These are phyloP conservation scores for Talaromyces amestolkiae DNA, from an alignment of 2,329 filamentous ascomycete genomes.

Conservation along the genomic window DNA sequence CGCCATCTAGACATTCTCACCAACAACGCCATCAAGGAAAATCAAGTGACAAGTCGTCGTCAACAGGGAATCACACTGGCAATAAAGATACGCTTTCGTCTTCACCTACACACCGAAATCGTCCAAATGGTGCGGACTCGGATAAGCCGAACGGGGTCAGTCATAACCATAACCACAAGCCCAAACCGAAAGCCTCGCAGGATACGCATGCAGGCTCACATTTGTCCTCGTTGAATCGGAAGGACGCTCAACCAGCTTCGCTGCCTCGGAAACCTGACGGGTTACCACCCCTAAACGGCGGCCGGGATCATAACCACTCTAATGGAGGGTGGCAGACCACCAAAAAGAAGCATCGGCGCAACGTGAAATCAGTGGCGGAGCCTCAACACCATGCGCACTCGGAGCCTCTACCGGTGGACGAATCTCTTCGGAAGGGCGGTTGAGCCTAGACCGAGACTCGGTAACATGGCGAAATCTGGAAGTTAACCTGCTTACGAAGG, in stretches of 20 bases:
- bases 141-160: conserved; percentile 36
- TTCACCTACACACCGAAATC: conserved; percentile 33
- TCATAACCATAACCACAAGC: conserved; percentile 26
- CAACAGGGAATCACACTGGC: conserved; percentile 26
- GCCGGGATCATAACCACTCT: conserved; percentile 26
- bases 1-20: conserved; percentile 14
- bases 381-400: conserved; percentile 26
- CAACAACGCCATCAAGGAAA: conserved; percentile 16
- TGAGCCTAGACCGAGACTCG: conserved; percentile 19
- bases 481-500: background rate
- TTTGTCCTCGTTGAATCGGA: conserved; percentile 24
- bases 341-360: conserved; percentile 44
- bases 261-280: conserved; percentile 35
- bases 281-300: conserved; percentile 21
- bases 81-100: conserved; percentile 33
- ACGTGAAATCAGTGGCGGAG: conserved; percentile 36
- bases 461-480: background rate
- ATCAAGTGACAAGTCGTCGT: conserved; percentile 18
- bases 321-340: conserved; percentile 45
- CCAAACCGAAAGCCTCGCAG: conserved; percentile 36
- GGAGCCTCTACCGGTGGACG: conserved; percentile 43
- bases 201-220: conserved; percentile 24
- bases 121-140: conserved; percentile 32
- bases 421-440: conserved; percentile 47
- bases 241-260: conserved; percentile 32